Base-by-base conservation (phyloP, 805 yeast genomes). In the Saccharomycopsis amapae region DNA sequence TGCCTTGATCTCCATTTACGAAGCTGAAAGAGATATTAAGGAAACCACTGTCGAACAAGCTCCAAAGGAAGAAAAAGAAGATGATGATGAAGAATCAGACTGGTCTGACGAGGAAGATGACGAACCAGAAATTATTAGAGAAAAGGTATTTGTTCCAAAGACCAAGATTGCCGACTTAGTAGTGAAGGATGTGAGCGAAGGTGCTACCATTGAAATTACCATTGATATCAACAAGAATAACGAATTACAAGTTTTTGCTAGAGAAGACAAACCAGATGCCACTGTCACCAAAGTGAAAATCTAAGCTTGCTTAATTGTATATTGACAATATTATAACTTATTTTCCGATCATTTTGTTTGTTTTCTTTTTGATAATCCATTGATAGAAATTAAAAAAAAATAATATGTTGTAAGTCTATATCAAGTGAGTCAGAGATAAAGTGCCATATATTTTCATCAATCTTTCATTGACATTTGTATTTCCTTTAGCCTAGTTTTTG, bases 61-160 rank as follows among this genome's bases (percentile, higher is more conserved):
- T 44, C 75, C 81, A 43, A 75, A 71, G 60, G 75, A 71, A 42
- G 75, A 64, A 52, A 72, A 74, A 28, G 77, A 72, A 53, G 76
- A 69, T 30, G 80, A 70, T 22, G 76, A 71, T 30, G 73, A 69
- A 37, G 74, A 69, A 45, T 73, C 68, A 56, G 63, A 65, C 44
- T 75, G 70, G 58, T 69, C 72, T 66, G 66, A 71, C 31, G 76
- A 72, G 51, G 72, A 66, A 51, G 96, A 87, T 57, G 95, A 85
- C 55, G 97, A 89, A 70, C 96, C 96, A 55, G 96, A 89, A 66
- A 73, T 86, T 61, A 68, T 78, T 53, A 81, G 79, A 66, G 85
- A 79, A 68, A 82, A 82, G 54, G 79, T 78, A 38, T 79, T 78
- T 71, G 75, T 75, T 59, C 76, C 88, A 53, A 86, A 87, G 53